Percentiles rank a stretch among this genome's conserved stretches.
Conservation (phyloP, 176 grass and related monocot genomes). For the Tillandsia leiboldiana region DNA sequence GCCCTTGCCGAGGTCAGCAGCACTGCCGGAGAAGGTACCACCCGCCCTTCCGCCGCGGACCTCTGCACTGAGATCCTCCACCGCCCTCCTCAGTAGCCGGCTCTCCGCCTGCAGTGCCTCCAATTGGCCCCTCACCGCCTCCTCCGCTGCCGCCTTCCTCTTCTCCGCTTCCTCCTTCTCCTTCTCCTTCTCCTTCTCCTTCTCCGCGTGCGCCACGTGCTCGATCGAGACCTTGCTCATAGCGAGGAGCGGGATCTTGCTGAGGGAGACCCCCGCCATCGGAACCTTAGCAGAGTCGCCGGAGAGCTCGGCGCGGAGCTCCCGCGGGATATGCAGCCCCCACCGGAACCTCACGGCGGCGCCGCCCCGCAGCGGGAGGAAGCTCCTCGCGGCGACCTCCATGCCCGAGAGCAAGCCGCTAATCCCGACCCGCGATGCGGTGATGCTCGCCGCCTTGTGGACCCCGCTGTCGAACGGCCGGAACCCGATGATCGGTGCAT, state of each 20-base stretch:
- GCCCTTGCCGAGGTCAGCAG: neutral
- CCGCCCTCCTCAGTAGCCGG: neutral
- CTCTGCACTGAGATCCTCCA: constrained; percentile 6
- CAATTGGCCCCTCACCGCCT: neutral
- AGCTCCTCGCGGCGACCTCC: constrained; percentile 9
- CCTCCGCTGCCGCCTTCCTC: neutral
- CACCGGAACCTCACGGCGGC: constrained; percentile 19
- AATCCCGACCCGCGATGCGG: neutral
- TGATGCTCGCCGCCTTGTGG: neutral
- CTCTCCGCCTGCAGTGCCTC: constrained; percentile 4
- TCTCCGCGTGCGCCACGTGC: neutral
- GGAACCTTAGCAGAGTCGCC: neutral
- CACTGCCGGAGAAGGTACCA: neutral
- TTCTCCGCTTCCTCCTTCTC: neutral
- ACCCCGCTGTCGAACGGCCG: neutral
- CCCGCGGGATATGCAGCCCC: constrained; percentile 1
- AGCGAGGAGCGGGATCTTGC: constrained; percentile 5
- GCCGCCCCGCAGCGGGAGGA: constrained; percentile 13
- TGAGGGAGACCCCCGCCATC: constrained; percentile 2
- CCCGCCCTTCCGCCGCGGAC: neutral
- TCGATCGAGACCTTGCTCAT: constrained; percentile 17
- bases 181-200: neutral
- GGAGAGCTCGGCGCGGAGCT: constrained; percentile 2
- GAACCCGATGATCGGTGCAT: neutral
- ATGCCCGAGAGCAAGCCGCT: constrained; percentile 1